Evolutionary conservation across 2,329 filamentous ascomycete genomes (phyloP), one percentile per base, ranked within the genome.

Genomic region (Coniochaeta sp.): DNA sequence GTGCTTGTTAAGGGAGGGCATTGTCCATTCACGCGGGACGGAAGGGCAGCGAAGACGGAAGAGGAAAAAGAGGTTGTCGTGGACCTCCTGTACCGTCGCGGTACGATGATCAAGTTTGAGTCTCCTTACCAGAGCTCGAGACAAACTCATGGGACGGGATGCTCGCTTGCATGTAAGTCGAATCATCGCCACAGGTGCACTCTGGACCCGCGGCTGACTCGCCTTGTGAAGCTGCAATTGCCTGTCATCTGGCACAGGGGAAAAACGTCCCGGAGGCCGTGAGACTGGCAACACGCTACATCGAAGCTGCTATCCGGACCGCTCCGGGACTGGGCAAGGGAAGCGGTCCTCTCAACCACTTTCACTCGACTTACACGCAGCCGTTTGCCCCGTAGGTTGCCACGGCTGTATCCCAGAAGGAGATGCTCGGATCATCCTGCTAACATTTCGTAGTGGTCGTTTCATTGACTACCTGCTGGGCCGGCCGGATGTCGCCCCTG

Each of bases 61-160:
- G 75, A 75, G 7, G 83, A 91, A 49, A 80, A 74, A 48, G 71
- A 82, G 24, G 61, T 87, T 2, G 83, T 96, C 1, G 77, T 95
- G 26, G 89, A 97, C 63, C 77, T 96, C 3, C 76, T 96, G 5
- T 82, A 82, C 40, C 87, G 89, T 6, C 68, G 67, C 0, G 76
- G 71, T 0, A 67, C 78, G n/a, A 66, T 78, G 0, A 73, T 82
- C 1, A 71, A 82, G 33, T 78, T 96, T 48, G 78, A 91, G 66
- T 87, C 82, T 33, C 75, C 77, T 4, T 96, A 87, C 63, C 76
- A 89, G 56, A 70, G 76, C 9, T 90, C 86, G 8, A 85, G 76
- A 54, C 92, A 92, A 63, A 97, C 92, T 0, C 94, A 99, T 62
- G 94, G 94, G 1, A 97, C 94, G 0, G 94, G 94, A 4, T 99